Conservation (phyloP, 805 yeast genomes). For the Saccharomyces eubayanus region DNA sequence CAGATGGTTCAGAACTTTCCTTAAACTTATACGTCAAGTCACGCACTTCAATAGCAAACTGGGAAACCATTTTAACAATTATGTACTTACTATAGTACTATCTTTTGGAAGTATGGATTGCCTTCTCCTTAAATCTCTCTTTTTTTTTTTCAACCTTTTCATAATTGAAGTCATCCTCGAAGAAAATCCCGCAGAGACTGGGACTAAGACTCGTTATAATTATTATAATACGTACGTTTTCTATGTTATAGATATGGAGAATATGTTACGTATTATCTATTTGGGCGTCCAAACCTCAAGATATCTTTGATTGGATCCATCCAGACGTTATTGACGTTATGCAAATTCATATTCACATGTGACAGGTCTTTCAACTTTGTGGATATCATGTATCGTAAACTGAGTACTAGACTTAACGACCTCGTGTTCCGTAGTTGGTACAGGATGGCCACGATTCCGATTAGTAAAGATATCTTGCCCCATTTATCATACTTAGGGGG, state of each 20-base stretch:
- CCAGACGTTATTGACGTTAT: not conserved
- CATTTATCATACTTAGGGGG: not conserved
- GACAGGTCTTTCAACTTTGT: not conserved
- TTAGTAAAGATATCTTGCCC: slow-evolving; percentile 8
- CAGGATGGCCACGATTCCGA: slow-evolving; percentile 9
- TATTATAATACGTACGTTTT: not conserved
- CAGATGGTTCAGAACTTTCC: slow-evolving; percentile 49
- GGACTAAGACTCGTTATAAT: not conserved
- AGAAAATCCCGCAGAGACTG: not conserved
- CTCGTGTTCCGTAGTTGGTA: not conserved
- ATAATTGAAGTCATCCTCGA: slow-evolving; percentile 1
- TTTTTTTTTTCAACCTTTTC: not conserved
- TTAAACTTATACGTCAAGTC: slow-evolving; percentile 65
- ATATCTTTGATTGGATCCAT: not conserved
- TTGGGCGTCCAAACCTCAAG: not conserved
- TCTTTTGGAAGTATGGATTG: not conserved
- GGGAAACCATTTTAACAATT: not conserved
- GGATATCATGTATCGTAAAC: not conserved
- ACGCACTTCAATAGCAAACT: slow-evolving; percentile 47
- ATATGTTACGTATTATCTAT: not conserved
- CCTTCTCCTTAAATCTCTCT: not conserved
- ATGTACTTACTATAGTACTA: not conserved
- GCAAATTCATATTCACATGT: not conserved
- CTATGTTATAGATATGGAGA: not conserved
- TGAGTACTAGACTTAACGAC: not conserved